Evolutionary conservation across 805 yeast genomes (phyloP), one percentile per base, ranked within the genome.

Genomic region (Candida boidinii): DNA sequence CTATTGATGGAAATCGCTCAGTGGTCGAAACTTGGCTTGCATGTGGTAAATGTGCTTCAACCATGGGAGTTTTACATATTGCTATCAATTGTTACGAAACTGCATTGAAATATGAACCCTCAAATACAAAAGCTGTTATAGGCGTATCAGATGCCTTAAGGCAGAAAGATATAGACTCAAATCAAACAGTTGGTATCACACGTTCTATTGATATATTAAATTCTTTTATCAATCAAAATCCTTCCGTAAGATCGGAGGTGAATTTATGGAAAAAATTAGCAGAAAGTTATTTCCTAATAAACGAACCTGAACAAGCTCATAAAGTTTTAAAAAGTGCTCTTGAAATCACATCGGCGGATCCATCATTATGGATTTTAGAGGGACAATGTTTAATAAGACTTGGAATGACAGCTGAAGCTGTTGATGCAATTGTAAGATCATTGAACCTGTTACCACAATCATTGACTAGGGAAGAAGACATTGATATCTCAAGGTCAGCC

Each of bases 271-370:
- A 58, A 31, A 79, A 72, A 44, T 53, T 74, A 32, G 64, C 74
- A 1, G 73, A 70, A 37, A 66, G 76, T 34, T 73, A 74, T 42
- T 44, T 69, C 11, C 48, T 62, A 10, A 41, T 67, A 7, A 68
- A 70, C 23, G 60, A 69, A 36, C 58, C 56, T 28, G 76, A 71
- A 26, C 73, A 69, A 38, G 75, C 80, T 0, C 75, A 71, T 42
- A 63, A 31, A 23, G 37, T 49, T 12, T 28, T 46, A 10, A 30
- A 31, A 4, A 35, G 41, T 7, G 47, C 53, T 2, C 29, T 51
- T n/a, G 46, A 49, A 27, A 33, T 39, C 12, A 29, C 45, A 3
- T 5, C 16, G 6, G 32, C 44, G 21, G 42, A 73, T 41, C 63
- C 79, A 1, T 49, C 61, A 15, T 48, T 69, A 16, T 66, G 76